Evolutionary conservation across 208 protist species (phyloP).

Genomic region (Wallacemonas sp.): DNA sequence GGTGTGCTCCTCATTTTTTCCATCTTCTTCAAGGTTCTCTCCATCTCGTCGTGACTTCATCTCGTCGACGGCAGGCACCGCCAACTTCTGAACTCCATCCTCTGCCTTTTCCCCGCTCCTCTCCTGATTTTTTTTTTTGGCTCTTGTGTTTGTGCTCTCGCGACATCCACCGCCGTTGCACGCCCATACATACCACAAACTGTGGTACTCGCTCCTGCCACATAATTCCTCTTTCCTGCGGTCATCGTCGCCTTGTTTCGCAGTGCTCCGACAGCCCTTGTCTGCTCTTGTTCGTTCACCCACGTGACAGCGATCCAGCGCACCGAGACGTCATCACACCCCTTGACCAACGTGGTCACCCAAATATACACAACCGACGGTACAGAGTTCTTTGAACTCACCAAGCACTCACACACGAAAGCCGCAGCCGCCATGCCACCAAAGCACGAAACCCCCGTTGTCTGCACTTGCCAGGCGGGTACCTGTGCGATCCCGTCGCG

Average conservation of each 20-base stretch:
- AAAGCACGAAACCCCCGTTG: constrained; percentile 12
- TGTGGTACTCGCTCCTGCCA: background rate
- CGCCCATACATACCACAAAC: background rate
- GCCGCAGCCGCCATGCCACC: too few species aligned
- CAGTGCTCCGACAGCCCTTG: background rate
- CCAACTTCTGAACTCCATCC: background rate
- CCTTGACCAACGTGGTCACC: too few species aligned
- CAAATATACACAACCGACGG: too few species aligned
- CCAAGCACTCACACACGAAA: too few species aligned
- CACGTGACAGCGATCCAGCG: background rate
- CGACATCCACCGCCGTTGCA: too few species aligned
- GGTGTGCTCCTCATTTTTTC: constrained; percentile 14
- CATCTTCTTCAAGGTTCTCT: constrained; percentile 11
- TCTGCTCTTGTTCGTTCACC: background rate
- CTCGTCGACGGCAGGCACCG: too few species aligned
- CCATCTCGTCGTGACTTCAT: constrained; percentile 11
- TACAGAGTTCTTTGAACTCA: too few species aligned
- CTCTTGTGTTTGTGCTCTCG: background rate
- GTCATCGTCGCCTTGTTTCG: background rate
- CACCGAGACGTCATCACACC: too few species aligned
- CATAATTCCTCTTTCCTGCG: background rate
- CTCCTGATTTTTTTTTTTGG: background rate
- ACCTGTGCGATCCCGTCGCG: constrained; percentile 5
- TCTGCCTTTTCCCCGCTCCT: constrained; percentile 8
- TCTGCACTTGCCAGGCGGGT: constrained; percentile 18